Percentiles rank a stretch among this genome's conserved stretches.
These are phyloP conservation scores for Epichloe hybrida DNA, from an alignment of 2,329 filamentous ascomycete species.

Conservation along the genomic window DNA sequence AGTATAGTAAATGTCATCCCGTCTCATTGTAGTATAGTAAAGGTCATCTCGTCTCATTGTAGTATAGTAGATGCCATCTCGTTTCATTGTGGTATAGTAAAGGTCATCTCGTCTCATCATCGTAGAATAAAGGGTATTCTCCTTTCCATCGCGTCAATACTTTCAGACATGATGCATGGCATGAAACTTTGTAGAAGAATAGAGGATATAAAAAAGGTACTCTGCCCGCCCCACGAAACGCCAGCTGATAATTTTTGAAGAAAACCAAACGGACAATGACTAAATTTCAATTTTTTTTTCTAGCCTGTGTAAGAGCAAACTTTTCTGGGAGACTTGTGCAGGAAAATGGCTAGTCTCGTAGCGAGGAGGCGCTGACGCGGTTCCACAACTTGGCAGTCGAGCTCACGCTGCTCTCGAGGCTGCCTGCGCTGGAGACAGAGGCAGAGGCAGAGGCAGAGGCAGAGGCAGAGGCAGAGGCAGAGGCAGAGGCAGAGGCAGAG, in stretches of 20 bases:
- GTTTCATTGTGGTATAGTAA: no score
- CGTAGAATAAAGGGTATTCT: no score
- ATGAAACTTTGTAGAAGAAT: neutral
- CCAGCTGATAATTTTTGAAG: slow-evolving; percentile 8
- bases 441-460: no score
- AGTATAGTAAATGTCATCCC: neutral
- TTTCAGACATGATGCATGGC: neutral
- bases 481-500: slow-evolving; percentile 15
- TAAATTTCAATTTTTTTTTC: neutral
- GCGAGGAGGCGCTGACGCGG: slow-evolving; percentile 20
- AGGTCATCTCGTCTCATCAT: no score
- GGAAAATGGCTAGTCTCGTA: slow-evolving; percentile 12
- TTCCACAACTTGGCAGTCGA: slow-evolving; percentile 21
- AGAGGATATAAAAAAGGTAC: slow-evolving; percentile 22
- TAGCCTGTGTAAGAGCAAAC: neutral
- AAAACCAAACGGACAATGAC: no score
- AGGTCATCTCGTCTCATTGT: neutral
- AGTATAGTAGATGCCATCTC: no score
- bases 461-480: no score
- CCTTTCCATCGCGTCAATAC: neutral
- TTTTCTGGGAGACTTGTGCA: neutral
- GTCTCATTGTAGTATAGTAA: neutral
- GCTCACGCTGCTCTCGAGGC: slow-evolving; percentile 24
- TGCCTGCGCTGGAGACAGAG: slow-evolving; percentile 8
- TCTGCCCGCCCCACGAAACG: slow-evolving; percentile 12